Evolutionary conservation across 2,329 filamentous ascomycete genomes (phyloP).

Genomic region (Aureobasidium sp.): DNA sequence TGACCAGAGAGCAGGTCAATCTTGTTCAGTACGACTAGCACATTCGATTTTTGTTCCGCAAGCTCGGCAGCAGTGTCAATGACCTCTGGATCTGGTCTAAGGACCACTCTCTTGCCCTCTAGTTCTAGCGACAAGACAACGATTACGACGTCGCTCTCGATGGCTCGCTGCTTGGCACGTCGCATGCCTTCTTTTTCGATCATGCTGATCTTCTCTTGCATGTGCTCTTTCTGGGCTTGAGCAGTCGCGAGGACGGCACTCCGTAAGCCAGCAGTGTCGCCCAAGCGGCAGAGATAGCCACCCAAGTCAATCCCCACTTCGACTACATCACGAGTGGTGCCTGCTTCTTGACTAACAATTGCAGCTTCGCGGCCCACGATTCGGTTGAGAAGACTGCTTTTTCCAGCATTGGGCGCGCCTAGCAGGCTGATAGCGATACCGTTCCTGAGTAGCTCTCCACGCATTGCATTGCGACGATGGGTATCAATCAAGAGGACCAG

Average conservation of each 20-base stretch:
- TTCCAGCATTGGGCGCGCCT: constrained; percentile 88
- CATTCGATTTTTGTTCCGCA: constrained; percentile 40
- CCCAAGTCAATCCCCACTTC: constrained; percentile 84
- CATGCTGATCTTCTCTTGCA: constrained; percentile 47
- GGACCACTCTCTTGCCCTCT: constrained; percentile 20
- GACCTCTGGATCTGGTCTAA: constrained; percentile 46
- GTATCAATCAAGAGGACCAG: constrained; percentile 57
- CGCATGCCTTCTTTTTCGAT: constrained; percentile 88
- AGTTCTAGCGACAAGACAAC: constrained; percentile 68
- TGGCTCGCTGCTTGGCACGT: constrained; percentile 70
- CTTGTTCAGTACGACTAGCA: constrained; percentile 56
- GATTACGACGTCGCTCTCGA: constrained; percentile 77
- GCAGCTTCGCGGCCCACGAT: constrained; percentile 88
- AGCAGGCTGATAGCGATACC: constrained; percentile 82
- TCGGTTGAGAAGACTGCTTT: constrained; percentile 85
- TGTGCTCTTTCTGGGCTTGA: not conserved
- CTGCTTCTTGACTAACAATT: constrained; percentile 87
- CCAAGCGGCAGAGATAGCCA: constrained; percentile 87
- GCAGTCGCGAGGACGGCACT: constrained; percentile 27
- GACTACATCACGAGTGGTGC: constrained; percentile 88
- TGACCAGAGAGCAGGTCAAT: constrained; percentile 37
- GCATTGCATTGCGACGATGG: constrained; percentile 69
- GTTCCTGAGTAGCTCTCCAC: constrained; percentile 73
- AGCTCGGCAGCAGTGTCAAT: constrained; percentile 45
- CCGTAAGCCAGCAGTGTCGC: constrained; percentile 86